Conservation (phyloP, 164 flowering plant species). For the Magnolia changhungtana region DNA sequence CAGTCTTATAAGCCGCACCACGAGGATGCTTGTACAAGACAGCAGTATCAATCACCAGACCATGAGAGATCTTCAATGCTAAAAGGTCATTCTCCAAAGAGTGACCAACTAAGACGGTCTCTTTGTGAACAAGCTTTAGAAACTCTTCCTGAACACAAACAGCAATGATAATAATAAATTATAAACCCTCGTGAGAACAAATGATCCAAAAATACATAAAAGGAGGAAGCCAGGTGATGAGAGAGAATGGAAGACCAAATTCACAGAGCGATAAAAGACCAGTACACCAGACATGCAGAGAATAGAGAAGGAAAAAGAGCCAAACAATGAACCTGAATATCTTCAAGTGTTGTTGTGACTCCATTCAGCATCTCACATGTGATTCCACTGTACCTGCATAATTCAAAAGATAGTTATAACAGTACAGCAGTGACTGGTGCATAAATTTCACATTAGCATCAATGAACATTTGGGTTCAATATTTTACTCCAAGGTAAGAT, state of each 20-base stretch:
- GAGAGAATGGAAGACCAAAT: not conserved
- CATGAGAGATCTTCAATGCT: constrained; percentile 78
- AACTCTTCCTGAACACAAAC: constrained; percentile 65
- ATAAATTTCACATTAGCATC: not conserved
- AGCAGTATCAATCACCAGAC: constrained; percentile 86
- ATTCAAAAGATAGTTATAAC: not conserved
- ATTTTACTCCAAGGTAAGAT: not conserved
- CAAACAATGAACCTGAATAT: constrained; percentile 63
- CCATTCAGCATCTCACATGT: constrained; percentile 79
- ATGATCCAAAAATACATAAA: not conserved
- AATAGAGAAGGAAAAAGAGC: constrained; percentile 8
- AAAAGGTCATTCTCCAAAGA: constrained; percentile 94
- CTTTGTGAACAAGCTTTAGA: constrained; percentile 74
- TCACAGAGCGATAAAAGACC: not conserved
- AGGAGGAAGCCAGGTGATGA: not conserved
- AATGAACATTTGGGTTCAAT: not conserved
- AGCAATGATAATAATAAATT: constrained; percentile 2
- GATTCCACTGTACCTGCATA: constrained; percentile 92
- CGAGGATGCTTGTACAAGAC: constrained; percentile 77
- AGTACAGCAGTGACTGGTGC: not conserved
- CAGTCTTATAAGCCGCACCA: constrained; percentile 69
- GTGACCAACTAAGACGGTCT: constrained; percentile 91
- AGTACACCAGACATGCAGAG: not conserved
- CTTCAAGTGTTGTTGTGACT: constrained; percentile 78
- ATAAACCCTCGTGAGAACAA: not conserved